Base-by-base conservation (phyloP, 1,284 basidiomycete genomes). In the Tilletia setariae region DNA sequence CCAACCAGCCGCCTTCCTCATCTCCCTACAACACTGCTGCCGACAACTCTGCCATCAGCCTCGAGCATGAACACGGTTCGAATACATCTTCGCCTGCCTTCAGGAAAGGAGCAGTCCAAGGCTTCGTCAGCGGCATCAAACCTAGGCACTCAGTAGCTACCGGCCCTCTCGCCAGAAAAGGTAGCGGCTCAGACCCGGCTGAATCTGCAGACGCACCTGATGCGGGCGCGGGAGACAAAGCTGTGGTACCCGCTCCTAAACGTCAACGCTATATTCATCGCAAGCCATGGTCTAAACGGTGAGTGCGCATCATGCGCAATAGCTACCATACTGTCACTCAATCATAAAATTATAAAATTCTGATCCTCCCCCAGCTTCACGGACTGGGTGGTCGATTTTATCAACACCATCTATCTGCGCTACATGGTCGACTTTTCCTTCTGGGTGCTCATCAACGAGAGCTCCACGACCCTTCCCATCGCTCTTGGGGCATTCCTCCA, bases 401-500 rank as follows among this genome's bases (percentile, higher is more conserved):
- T 40, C 28, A 30, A 61, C 28, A 61, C 56, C 16, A 25, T 61
- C 56, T 61, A 61, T 30, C 56, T 61, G 25, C 56, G 56, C 23
- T 61, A 61, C 56, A 61, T 61, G 56, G 56, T 61, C 28, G 56
- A 61, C 28, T 61, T 61, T 30, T 61, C 56, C 30, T 30, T 30
- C 2, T 35, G 28, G 2, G 16, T 30, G 15, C 28, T 61, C 28
- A 61, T 61, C 28, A 32, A 16, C 56, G 56, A 61, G 16, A 61
- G 28, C 32, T 61, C 56, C 7, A 25, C 56, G 30, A 61, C 56
- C 4, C 56, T 61, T n/a, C 56, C 56, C 56, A 61, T 61, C 28
- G 56, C 32, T 16, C 66, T 51, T 46, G 21, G 19, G 35, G 51
- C 42, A 44, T 13, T 30, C 32, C 63, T 65, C 64, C 64, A 65